A percentile compares a stretch with the other conserved stretches of the same genome.
These are phyloP conservation scores for Sabuloglossum arenarium DNA, from an alignment of 495 filamentous ascomycete species.

Conservation along the genomic window DNA sequence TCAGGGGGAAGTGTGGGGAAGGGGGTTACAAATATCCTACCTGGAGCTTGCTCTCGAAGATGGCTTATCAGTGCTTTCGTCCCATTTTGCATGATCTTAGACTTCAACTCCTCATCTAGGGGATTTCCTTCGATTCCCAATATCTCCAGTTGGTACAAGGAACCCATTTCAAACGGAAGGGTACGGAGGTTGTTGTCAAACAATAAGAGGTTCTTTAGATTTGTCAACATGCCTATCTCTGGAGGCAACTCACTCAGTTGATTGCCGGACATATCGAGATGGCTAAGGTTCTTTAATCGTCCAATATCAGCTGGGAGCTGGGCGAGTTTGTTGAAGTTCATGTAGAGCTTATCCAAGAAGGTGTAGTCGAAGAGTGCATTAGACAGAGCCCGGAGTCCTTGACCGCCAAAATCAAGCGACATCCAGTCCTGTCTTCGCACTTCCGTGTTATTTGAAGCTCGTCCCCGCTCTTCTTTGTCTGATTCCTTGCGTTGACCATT, in stretches of 20 bases:
- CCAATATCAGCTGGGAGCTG: slow-evolving; percentile 59
- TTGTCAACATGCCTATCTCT: slow-evolving; percentile 91
- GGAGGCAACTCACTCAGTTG: slow-evolving; percentile 62
- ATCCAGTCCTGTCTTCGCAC: slow-evolving; percentile 65
- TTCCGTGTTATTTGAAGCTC: slow-evolving; percentile 31
- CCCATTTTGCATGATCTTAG: slow-evolving; percentile 62
- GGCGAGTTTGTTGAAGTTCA: slow-evolving; percentile 75
- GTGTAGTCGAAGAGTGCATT: slow-evolving; percentile 60
- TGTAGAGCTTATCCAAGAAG: slow-evolving; percentile 75
- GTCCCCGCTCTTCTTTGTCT: slow-evolving; percentile 39
- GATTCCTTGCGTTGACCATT: slow-evolving; percentile 28
- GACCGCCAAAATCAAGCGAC: slow-evolving; percentile 80
- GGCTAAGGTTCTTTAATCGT: slow-evolving; percentile 49
- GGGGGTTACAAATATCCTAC: slow-evolving; percentile 25
- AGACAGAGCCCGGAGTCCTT: slow-evolving; percentile 67
- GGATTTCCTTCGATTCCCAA: slow-evolving; percentile 88
- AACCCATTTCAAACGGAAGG: slow-evolving; percentile 72
- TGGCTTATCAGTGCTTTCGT: slow-evolving; percentile 66
- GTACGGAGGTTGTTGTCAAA: slow-evolving; percentile 76
- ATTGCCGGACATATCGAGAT: slow-evolving; percentile 79
- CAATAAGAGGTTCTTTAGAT: slow-evolving; percentile 53
- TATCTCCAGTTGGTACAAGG: slow-evolving; percentile 65
- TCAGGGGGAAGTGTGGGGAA: slow-evolving; percentile 4
- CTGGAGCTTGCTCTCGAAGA: slow-evolving; percentile 61
- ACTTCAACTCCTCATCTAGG: slow-evolving; percentile 46